phyloP scores from a whole-genome alignment of 345 rosid species.

The Lepidium africanum region DNA sequence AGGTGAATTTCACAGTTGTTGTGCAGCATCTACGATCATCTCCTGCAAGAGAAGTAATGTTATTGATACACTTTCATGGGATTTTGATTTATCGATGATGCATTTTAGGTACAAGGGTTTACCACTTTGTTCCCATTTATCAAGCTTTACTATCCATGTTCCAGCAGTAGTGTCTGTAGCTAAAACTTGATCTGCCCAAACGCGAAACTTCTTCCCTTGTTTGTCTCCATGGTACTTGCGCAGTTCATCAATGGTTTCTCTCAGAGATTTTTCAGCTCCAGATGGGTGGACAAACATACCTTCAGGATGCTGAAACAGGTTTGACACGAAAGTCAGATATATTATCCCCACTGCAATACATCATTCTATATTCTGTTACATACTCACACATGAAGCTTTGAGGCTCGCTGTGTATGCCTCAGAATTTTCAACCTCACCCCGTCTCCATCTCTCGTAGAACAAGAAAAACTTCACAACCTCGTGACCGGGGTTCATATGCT shows the following conservation, averaged over 20 bases:
- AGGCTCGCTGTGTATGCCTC: constrained; percentile 56
- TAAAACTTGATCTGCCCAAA: constrained; percentile 77
- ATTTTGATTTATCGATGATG: background rate
- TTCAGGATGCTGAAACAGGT: constrained; percentile 41
- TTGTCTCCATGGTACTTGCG: constrained; percentile 61
- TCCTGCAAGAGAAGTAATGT: constrained; percentile 27
- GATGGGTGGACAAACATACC: constrained; percentile 66
- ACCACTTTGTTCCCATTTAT: constrained; percentile 79
- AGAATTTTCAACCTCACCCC: constrained; percentile 71
- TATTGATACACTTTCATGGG: background rate
- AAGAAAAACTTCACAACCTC: constrained; percentile 67
- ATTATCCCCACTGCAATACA: background rate
- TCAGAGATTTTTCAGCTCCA: constrained; percentile 56
- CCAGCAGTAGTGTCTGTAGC: constrained; percentile 48
- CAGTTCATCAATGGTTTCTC: constrained; percentile 42
- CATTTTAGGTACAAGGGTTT: background rate
- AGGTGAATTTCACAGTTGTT: constrained; percentile 39
- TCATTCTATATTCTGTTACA: background rate
- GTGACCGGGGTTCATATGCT: constrained; percentile 40
- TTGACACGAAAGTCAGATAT: background rate
- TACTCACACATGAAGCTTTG: constrained; percentile 67
- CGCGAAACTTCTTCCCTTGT: constrained; percentile 59
- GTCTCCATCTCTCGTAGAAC: constrained; percentile 88
- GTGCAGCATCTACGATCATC: constrained; percentile 53
- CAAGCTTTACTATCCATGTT: constrained; percentile 65